Base-by-base conservation (phyloP, 805 yeast genomes). In the Saccharomycopsis olivae region DNA sequence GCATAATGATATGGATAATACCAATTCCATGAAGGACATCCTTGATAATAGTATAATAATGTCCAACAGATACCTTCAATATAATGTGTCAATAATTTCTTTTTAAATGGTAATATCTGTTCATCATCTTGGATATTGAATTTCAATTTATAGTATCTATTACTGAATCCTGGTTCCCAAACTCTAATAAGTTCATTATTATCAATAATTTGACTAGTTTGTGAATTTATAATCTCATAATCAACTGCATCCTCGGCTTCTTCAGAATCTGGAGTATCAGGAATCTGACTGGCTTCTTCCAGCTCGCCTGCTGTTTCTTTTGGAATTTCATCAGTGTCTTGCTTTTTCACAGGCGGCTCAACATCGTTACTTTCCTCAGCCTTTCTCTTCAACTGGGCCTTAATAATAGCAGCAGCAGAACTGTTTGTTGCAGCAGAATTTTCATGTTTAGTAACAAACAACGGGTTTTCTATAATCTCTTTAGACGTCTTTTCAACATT, bases 21-120 rank as follows among this genome's bases (percentile, higher is more conserved):
- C 98, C 98, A 92, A 40, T 78, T 78, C 99, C 99, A 92, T 0
- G 97, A 89, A 0, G 95, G 95, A 61, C 97, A 89, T 2, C 96
- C 97, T 59, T 92, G 97, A 58, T 85, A 89, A 61, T 92, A 92
- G 58, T 92, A 92, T 39, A 85, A 61, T 48, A 92, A 65, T 1
- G 80, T 95, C 99, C 99, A 92, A n/a, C 95, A 76, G 3, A 92
- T 82, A 47, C 99, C 99, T 58, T 89, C 96, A 40, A 92, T 70
- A 54, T 92, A 92, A 36, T 76, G 71, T 40, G 65, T 64, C 0
- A 78, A 86, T 53, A 92, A 76, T 33, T 69, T 65, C 47, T 68
- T 70, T 33, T 78, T 69, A 16, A 73, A 64, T 15, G 64, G 60
- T 2, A 68, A 65, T 33, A 81, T 69, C 37, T 68, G 73, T 35